These are phyloP conservation scores for Gnomoniopsis sp. DNA, from an alignment of 2,329 filamentous ascomycete species.

Conservation along the genomic window DNA sequence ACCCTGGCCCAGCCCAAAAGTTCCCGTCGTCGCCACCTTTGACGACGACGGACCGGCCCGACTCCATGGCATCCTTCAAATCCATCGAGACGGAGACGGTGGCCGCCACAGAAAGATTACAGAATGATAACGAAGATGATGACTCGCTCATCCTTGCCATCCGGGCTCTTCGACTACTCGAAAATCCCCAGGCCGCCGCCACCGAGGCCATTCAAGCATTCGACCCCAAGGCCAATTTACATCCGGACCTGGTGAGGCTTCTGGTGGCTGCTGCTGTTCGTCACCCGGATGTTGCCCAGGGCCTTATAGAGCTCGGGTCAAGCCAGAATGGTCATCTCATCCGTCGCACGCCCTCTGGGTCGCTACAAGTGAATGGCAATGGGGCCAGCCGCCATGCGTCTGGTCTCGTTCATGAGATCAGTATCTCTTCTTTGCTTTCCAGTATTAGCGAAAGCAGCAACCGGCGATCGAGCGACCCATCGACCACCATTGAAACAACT, in stretches of 20 bases:
- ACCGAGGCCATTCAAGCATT: conserved; percentile 12
- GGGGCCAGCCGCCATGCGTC: not conserved
- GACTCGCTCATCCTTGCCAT: conserved; percentile 10
- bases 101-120: not conserved
- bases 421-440: conserved; percentile 8
- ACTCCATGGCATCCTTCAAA: conserved; percentile 11
- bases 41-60: not conserved
- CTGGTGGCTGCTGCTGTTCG: conserved; percentile 7
- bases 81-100: conserved; percentile 5
- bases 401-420: conserved; percentile 6
- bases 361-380: not conserved
- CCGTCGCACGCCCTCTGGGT: not conserved
- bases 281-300: conserved; percentile 10
- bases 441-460: conserved; percentile 9
- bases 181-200: conserved; percentile 9
- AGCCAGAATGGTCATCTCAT: not conserved
- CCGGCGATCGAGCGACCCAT: not conserved
- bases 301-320: conserved; percentile 5
- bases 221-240: conserved; percentile 7
- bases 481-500: not conserved
- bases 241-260: conserved; percentile 10
- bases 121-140: conserved; percentile 5
- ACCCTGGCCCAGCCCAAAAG: not conserved
- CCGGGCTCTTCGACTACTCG: conserved; percentile 8
- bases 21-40: conserved; percentile 3